A percentile compares a stretch with the other conserved stretches of the same genome.
Conservation (phyloP, 495 filamentous ascomycete species). For the Sabuloglossum arenarium region DNA sequence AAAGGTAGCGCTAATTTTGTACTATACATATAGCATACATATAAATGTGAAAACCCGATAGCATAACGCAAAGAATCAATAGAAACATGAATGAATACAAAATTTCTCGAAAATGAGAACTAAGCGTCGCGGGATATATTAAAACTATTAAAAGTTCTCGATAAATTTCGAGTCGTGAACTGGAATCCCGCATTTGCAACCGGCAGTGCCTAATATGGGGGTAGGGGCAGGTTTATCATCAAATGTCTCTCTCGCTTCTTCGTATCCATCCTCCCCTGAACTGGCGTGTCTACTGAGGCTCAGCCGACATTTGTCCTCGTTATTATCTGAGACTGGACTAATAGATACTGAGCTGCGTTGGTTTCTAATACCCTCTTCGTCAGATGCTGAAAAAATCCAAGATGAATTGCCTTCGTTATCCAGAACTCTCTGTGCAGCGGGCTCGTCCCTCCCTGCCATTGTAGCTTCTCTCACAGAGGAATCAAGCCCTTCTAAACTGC, state of each 20-base stretch:
- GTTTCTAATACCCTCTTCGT: not conserved
- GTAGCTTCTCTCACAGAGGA: not conserved
- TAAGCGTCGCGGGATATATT: no score
- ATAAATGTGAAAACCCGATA: no score
- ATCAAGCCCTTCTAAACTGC: not conserved
- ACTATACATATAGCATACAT: not conserved
- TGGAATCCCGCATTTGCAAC: constrained; percentile 3
- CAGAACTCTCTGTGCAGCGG: not conserved
- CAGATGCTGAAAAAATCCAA: not conserved
- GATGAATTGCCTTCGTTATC: not conserved
- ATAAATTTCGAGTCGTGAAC: constrained; percentile 6
- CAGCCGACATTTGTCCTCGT: not conserved
- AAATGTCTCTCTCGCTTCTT: not conserved
- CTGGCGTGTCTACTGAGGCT: not conserved
- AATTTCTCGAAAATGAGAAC: no score
- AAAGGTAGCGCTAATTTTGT: not conserved
- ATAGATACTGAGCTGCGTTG: not conserved
- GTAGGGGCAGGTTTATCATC: not conserved
- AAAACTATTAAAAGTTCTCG: constrained; percentile 3
- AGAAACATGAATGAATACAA: no score
- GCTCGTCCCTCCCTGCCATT: not conserved
- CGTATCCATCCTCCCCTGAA: not conserved
- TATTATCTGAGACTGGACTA: not conserved
- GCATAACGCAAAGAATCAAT: no score
- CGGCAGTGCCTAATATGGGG: not conserved